These are phyloP conservation scores for Cladosporium sp. DNA, from an alignment of 2,329 filamentous ascomycete species.

Conservation along the genomic window DNA sequence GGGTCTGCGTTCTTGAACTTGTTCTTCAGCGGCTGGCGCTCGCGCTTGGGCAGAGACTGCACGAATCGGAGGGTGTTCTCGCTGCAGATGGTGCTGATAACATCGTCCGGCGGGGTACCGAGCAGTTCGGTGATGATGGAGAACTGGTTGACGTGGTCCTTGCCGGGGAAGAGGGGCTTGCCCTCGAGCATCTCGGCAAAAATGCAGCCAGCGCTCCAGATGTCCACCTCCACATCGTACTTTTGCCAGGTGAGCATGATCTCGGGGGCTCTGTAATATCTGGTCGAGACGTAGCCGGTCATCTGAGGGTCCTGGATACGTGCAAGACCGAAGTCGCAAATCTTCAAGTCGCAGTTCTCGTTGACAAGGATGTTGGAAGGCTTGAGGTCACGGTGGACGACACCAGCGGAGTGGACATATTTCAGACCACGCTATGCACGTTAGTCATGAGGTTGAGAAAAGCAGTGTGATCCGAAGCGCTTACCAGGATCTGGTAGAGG, in stretches of 20 bases:
- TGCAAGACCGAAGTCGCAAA: constrained; percentile 96
- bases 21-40: constrained; percentile 74
- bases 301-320: constrained; percentile 99
- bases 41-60: constrained; percentile 90
- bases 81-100: constrained; percentile 96
- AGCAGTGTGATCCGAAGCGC: constrained; percentile 27
- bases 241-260: constrained; percentile 99
- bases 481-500: constrained; percentile 94
- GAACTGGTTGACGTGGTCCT: constrained; percentile 99
- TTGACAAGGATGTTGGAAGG: constrained; percentile 99
- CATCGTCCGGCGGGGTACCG: constrained; percentile 93
- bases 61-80: constrained; percentile 98
- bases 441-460: background rate
- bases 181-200: constrained; percentile 99
- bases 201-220: constrained; percentile 98
- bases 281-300: constrained; percentile 97
- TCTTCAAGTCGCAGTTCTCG: constrained; percentile 99
- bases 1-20: constrained; percentile 97
- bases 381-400: constrained; percentile 95
- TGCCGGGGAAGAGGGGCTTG: constrained; percentile 95
- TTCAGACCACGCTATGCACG: constrained; percentile 76
- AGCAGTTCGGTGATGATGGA: constrained; percentile 98
- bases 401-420: constrained; percentile 97
- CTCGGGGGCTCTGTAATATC: constrained; percentile 97
- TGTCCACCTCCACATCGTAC: constrained; percentile 97